Conservation (phyloP, 441 rosid species). For the Macaranga tanarius region DNA sequence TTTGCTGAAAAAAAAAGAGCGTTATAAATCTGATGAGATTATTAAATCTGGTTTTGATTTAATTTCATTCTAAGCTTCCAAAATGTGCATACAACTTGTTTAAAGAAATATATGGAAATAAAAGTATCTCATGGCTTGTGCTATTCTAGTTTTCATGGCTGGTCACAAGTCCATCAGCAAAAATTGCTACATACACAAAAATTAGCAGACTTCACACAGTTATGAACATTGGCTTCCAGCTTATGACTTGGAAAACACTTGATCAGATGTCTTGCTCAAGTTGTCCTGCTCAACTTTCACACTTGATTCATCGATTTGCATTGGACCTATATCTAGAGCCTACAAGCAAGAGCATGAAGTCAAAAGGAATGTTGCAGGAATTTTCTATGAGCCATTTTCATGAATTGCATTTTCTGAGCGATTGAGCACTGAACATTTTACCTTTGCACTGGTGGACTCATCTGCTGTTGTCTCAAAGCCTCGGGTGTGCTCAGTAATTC, state of each 20-base stretch:
- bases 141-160: background rate
- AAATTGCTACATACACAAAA: background rate
- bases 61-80: background rate
- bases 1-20: no score
- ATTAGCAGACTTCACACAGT: conserved; percentile 1
- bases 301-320: conserved; percentile 58
- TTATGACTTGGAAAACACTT: conserved; percentile 42
- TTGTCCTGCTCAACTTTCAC: conserved; percentile 60
- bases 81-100: background rate
- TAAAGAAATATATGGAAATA: background rate
- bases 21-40: no score
- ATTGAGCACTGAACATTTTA: conserved; percentile 22
- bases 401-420: background rate
- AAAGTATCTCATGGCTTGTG: background rate
- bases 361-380: background rate
- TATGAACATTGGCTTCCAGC: background rate
- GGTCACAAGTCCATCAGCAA: background rate
- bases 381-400: background rate
- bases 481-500: conserved; percentile 47
- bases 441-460: conserved; percentile 54
- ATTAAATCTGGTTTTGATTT: no score
- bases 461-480: conserved; percentile 48
- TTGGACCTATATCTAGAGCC: conserved; percentile 48
- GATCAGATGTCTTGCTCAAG: conserved; percentile 44
- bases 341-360: conserved; percentile 30